Conservation (phyloP, 768 basidiomycete genomes). For the Tricholoma terreum region DNA sequence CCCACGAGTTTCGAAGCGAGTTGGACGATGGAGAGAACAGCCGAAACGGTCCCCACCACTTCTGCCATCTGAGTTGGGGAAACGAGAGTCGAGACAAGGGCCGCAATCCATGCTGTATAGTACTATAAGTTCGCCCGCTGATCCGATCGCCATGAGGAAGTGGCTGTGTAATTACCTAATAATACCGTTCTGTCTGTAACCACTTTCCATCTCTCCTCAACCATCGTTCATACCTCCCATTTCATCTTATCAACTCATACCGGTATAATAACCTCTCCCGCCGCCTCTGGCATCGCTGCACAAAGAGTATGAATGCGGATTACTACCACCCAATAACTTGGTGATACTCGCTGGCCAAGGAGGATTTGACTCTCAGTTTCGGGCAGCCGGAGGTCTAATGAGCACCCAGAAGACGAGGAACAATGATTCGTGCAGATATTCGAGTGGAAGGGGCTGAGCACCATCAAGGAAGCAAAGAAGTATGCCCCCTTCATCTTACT, state of each 20-base stretch:
- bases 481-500: slow-evolving; percentile 31
- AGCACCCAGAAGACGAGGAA: slow-evolving; percentile 93
- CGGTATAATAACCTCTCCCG: slow-evolving; percentile 28
- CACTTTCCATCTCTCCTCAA: slow-evolving; percentile 27
- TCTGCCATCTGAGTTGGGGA: too few relatives aligned
- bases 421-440: slow-evolving; percentile 91
- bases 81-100: too few relatives aligned
- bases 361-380: slow-evolving; percentile 93
- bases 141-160: too few relatives aligned
- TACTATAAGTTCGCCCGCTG: too few relatives aligned
- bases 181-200: slow-evolving; percentile 27
- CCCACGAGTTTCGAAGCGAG: too few relatives aligned
- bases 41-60: too few relatives aligned
- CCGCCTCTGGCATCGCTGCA: slow-evolving; percentile 24
- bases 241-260: slow-evolving; percentile 38
- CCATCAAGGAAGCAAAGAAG: slow-evolving; percentile 96
- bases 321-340: slow-evolving; percentile 26
- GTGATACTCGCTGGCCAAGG: slow-evolving; percentile 90
- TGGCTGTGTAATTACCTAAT: too few relatives aligned
- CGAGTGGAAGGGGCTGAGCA: slow-evolving; percentile 87
- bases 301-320: slow-evolving; percentile 10
- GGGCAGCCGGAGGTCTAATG: slow-evolving; percentile 98
- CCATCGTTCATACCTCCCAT: slow-evolving; percentile 22
- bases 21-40: too few relatives aligned
- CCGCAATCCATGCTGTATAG: too few relatives aligned